phyloP scores from a whole-genome alignment of 1,284 basidiomycete species.

The Sphaerobolus stellatus region DNA sequence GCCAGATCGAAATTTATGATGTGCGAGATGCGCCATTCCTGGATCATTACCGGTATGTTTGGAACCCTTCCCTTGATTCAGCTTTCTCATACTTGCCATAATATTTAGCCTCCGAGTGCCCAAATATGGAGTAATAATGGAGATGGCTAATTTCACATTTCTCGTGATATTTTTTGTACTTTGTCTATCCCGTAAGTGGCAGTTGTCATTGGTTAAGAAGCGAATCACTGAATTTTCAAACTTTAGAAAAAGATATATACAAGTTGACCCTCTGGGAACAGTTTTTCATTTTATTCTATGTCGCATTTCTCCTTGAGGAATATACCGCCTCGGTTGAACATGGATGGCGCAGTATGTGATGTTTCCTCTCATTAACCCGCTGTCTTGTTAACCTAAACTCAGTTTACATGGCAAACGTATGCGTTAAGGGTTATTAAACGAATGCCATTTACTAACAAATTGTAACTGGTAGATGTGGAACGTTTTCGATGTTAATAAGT shows the following conservation, averaged over 20 bases:
- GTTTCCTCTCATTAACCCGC: slow-evolving; percentile 5
- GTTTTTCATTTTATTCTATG: slow-evolving; percentile 71
- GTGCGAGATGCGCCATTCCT: slow-evolving; percentile 72
- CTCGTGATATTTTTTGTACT: slow-evolving; percentile 72
- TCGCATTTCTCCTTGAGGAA: slow-evolving; percentile 78
- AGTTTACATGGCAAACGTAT: slow-evolving; percentile 83
- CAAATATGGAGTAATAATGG: slow-evolving; percentile 74
- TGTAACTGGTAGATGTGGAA: slow-evolving; percentile 70
- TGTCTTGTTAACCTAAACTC: slow-evolving; percentile 9
- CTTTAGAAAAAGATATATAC: slow-evolving; percentile 54
- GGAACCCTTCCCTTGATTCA: slow-evolving; percentile 12
- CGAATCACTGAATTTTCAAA: slow-evolving; percentile 5
- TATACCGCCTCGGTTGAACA: slow-evolving; percentile 79
- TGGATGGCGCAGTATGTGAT: slow-evolving; percentile 75
- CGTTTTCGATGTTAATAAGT: slow-evolving; percentile 58
- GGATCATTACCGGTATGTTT: slow-evolving; percentile 69
- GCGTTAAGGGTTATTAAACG: slow-evolving; percentile 7
- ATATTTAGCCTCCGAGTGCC: slow-evolving; percentile 71
- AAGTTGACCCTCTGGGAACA: slow-evolving; percentile 61
- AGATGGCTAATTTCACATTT: slow-evolving; percentile 72
- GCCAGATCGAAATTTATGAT: slow-evolving; percentile 74
- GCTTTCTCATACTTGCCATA: background rate
- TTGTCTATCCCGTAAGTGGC: slow-evolving; percentile 62
- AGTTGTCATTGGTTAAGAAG: background rate
- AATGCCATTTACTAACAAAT: slow-evolving; percentile 1